These are phyloP conservation scores for Paraurostyla sp. DNA, from an alignment of 73 alveolate species.

Conservation along the genomic window DNA sequence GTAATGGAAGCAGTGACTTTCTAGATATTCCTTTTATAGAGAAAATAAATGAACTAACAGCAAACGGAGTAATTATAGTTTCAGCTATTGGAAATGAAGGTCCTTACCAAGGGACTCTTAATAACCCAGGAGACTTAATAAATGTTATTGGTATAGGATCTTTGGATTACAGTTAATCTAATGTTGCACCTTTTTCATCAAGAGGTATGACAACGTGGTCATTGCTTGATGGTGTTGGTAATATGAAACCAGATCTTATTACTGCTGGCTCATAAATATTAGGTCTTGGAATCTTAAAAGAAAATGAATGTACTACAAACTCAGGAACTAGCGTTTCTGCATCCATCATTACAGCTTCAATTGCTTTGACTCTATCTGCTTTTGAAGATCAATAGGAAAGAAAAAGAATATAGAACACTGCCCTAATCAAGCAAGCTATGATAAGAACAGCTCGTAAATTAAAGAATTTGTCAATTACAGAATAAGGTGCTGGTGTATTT, in stretches of 20 bases:
- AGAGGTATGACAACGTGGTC: constrained; percentile 84
- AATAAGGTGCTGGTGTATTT: constrained; percentile 79
- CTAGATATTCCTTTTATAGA: constrained; percentile 69
- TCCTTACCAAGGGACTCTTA: constrained; percentile 77
- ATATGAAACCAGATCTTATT: constrained; percentile 76
- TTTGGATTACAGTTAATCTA: constrained; percentile 43
- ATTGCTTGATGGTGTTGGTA: constrained; percentile 63
- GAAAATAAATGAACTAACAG: constrained; percentile 70
- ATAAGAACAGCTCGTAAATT: constrained; percentile 58
- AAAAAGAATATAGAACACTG: constrained; percentile 36
- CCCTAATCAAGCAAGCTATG: constrained; percentile 62
- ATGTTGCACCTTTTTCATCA: constrained; percentile 74
- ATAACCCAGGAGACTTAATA: constrained; percentile 76
- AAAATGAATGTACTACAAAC: constrained; percentile 42
- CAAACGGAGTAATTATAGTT: constrained; percentile 60
- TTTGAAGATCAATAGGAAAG: neutral
- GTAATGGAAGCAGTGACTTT: constrained; percentile 77
- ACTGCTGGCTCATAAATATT: constrained; percentile 61
- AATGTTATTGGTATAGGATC: constrained; percentile 84
- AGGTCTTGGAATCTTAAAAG: neutral
- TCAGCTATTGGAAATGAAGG: constrained; percentile 85
- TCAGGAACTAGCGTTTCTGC: constrained; percentile 80
- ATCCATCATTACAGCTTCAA: constrained; percentile 71
- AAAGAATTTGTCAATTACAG: constrained; percentile 36
- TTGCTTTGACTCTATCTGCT: constrained; percentile 63